Base-by-base conservation (phyloP, 2,329 filamentous ascomycete species). In the Diaporthe caulivora region DNA sequence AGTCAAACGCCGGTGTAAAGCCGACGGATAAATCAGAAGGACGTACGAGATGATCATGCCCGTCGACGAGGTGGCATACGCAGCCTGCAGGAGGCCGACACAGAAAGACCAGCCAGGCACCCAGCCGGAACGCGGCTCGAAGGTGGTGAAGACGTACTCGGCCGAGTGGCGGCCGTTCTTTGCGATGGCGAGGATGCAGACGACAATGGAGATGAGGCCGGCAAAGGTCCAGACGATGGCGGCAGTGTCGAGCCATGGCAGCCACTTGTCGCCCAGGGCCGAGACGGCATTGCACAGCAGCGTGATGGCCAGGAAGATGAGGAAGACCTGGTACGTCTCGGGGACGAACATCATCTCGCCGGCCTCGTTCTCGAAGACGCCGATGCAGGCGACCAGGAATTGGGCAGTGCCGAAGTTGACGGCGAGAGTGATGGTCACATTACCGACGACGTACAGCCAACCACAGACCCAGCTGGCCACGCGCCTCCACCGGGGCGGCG, bases 341-440 rank as follows among this genome's bases (percentile, higher is more conserved):
- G 83, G 87, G 3, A 81, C 81, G 64, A 89, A 83, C 73, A 90
- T 79, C 15, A 80, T 83, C 15, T 82, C 80, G 55, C 85, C 87
- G 8, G 83, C 81, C 47, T 82, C 80, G 3, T 81, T 81, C 71
- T 88, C 83, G 73, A 90, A 91, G 47, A 91, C 86, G 73, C 90
- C 89, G 81, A 91, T 80, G 78, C 87, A 89, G 18, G 84, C 86
- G 72, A 89, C 85, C 73, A 89, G 82, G 80, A 90, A 88, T 76
- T 95, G 89, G 0, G 91, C 93, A 4, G 93, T 94, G 9, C 92
- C 93, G 78, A 95, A 95, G 84, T 94, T 94, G 80, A 95, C 93
- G n/a, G 92, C 89, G n/a, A 95, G 86, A 0, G 93, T 95, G 77
- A 95, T 95, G 77, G 92, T 94, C 81, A 95, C 92, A 83, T 95